Conservation (phyloP, 257 asterid species). For the Nicotiana obtusifolia region DNA sequence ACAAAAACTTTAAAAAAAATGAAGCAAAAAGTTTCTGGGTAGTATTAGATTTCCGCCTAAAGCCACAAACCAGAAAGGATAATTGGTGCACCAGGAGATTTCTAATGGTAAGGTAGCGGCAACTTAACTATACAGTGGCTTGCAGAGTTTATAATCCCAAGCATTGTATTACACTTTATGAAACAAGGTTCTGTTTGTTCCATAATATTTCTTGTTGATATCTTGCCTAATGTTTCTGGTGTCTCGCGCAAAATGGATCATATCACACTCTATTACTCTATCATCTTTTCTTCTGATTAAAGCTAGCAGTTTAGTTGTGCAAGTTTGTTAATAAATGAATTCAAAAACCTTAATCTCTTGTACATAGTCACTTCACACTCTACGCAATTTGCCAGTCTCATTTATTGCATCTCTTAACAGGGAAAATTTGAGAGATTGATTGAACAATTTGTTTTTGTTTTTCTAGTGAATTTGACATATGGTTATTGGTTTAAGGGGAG, state of each 20-base stretch:
- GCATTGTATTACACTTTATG: not conserved
- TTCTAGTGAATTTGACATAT: constrained; percentile 84
- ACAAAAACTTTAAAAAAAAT: not conserved
- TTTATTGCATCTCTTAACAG: not conserved
- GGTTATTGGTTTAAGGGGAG: constrained; percentile 78
- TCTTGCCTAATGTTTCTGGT: not conserved
- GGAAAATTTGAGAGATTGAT: not conserved
- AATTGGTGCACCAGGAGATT: not conserved
- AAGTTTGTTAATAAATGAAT: not conserved
- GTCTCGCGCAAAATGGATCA: not conserved
- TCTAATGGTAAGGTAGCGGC: not conserved
- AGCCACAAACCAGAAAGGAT: not conserved
- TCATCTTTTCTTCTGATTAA: not conserved
- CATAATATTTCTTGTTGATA: not conserved
- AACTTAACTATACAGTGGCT: not conserved
- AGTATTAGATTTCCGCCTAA: not conserved
- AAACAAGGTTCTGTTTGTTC: not conserved
- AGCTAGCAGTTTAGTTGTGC: not conserved
- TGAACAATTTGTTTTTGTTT: constrained; percentile 7
- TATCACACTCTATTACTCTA: not conserved
- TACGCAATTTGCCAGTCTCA: not conserved
- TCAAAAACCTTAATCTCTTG: not conserved
- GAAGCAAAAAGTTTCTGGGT: not conserved
- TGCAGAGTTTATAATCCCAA: not conserved
- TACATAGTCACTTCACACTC: not conserved